Percentiles rank a stretch among this genome's conserved stretches.
phyloP scores from a whole-genome alignment of 2,329 filamentous ascomycete species.

The Colletotrichum tropicale region DNA sequence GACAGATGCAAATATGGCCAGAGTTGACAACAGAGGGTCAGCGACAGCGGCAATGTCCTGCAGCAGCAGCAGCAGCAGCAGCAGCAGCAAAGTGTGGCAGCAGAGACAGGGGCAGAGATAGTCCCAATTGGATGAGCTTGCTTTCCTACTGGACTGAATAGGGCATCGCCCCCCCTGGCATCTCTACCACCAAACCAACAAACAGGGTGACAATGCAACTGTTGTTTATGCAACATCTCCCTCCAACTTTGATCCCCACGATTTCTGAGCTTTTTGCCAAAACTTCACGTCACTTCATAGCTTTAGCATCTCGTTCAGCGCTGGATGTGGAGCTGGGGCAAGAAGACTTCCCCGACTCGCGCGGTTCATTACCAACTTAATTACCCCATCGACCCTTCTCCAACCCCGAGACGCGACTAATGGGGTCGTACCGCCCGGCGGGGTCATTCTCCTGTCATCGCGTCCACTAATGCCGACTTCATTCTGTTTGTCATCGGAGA shows the following conservation, averaged over 20 bases:
- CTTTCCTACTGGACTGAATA: neutral
- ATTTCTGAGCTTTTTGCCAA: neutral
- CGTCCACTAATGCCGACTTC: neutral
- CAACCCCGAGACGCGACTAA: neutral
- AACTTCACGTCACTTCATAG: neutral
- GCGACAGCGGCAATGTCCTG: neutral
- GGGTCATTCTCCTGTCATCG: neutral
- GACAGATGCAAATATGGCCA: neutral
- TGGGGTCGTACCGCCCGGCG: neutral
- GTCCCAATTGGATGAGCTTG: neutral
- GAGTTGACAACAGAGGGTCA: neutral
- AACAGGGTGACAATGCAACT: neutral
- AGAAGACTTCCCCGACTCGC: neutral
- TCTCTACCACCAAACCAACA: neutral
- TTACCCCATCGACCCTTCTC: slow-evolving; percentile 1
- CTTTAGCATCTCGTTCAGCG: neutral
- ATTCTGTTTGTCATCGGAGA: slow-evolving; percentile 13
- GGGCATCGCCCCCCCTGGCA: neutral
- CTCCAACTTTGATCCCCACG: neutral
- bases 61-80: neutral
- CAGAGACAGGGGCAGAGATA: neutral
- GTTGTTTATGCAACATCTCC: neutral
- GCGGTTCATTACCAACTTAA: neutral
- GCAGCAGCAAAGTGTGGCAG: neutral
- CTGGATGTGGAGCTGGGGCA: neutral